Evolutionary conservation across 2,329 filamentous ascomycete species (phyloP).

Genomic region (Alternaria gansuensis): DNA sequence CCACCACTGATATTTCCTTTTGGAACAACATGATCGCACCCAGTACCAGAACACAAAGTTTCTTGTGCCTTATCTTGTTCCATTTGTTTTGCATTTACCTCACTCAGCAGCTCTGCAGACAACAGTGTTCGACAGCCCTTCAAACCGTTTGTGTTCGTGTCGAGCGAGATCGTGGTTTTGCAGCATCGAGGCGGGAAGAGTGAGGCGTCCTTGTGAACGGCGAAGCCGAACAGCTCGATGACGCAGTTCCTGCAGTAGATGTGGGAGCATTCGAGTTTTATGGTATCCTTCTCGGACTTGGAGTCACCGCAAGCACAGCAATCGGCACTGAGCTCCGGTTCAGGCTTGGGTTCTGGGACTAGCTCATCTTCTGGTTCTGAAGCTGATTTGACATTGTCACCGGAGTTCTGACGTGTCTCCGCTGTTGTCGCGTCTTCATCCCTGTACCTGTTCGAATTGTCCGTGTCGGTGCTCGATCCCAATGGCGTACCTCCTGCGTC

Average conservation of each 20-base stretch:
- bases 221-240: background rate
- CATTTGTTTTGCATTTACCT: background rate
- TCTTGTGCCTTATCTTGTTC: background rate
- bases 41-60: background rate
- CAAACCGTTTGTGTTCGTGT: conserved; percentile 20
- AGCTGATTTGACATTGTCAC: too few relatives aligned
- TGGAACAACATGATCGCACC: background rate
- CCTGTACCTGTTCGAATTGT: background rate
- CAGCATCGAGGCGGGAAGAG: conserved; percentile 45
- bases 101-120: background rate
- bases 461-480: background rate
- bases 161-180: conserved; percentile 27
- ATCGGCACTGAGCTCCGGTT: background rate
- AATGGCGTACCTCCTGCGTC: background rate
- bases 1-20: background rate
- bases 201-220: conserved; percentile 15
- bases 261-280: background rate
- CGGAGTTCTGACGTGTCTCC: background rate
- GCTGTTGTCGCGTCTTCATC: background rate
- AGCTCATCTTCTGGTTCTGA: background rate
- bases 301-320: background rate
- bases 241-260: background rate
- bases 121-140: conserved; percentile 14
- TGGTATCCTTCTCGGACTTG: background rate
- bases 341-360: background rate